These are phyloP conservation scores for Penicillium sp. DNA, from an alignment of 2,329 filamentous ascomycete species.

Conservation along the genomic window DNA sequence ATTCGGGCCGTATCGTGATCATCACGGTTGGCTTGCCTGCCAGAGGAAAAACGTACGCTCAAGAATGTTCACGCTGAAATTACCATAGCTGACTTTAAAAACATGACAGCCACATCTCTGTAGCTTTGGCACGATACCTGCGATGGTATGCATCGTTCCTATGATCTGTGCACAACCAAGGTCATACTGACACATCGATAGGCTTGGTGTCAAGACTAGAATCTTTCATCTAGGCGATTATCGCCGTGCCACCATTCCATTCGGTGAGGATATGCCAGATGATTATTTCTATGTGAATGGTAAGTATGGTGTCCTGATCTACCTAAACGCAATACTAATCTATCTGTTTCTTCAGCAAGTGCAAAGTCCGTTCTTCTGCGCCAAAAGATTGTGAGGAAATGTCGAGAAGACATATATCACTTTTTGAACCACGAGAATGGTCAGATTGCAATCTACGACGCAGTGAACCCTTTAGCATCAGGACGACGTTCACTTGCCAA, in stretches of 20 bases:
- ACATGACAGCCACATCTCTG: slow-evolving; percentile 73
- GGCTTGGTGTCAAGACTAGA: slow-evolving; percentile 94
- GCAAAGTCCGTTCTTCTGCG: slow-evolving; percentile 87
- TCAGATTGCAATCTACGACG: slow-evolving; percentile 97
- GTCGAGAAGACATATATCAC: slow-evolving; percentile 91
- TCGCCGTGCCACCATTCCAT: slow-evolving; percentile 81
- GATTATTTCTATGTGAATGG: slow-evolving; percentile 97
- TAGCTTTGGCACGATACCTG: slow-evolving; percentile 89
- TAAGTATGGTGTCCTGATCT: slow-evolving; percentile 22
- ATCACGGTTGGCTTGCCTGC: slow-evolving; percentile 94
- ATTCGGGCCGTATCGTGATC: slow-evolving; percentile 94
- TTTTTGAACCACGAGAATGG: slow-evolving; percentile 97
- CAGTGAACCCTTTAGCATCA: slow-evolving; percentile 84
- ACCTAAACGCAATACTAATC: slow-evolving; percentile 18
- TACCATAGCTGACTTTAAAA: slow-evolving; percentile 2
- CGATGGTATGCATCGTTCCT: slow-evolving; percentile 61
- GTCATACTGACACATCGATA: slow-evolving; percentile 32
- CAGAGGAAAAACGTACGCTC: slow-evolving; percentile 79
- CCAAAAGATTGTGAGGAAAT: slow-evolving; percentile 97
- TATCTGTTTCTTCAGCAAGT: slow-evolving; percentile 52
- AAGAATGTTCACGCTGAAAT: background rate
- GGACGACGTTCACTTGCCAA: slow-evolving; percentile 82
- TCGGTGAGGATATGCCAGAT: slow-evolving; percentile 78
- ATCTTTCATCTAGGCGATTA: slow-evolving; percentile 98
- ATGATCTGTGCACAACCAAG: background rate